These are phyloP conservation scores for Lactarius deliciosus DNA, from an alignment of 768 basidiomycete species.

Conservation along the genomic window DNA sequence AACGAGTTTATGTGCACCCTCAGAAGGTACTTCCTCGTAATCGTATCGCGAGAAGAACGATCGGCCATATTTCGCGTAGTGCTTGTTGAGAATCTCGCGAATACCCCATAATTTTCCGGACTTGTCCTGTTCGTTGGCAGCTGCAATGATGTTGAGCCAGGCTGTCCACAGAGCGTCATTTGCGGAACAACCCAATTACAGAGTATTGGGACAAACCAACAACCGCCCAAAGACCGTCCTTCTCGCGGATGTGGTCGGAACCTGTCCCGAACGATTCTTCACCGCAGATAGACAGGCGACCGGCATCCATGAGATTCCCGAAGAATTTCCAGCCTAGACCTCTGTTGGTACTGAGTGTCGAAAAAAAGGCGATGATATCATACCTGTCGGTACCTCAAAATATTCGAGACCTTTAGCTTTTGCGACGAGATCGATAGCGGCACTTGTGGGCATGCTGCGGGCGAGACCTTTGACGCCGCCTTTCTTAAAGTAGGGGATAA, in stretches of 20 bases:
- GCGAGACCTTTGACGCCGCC: conserved; percentile 94
- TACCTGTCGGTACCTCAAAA: conserved; percentile 96
- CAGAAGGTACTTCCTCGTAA: conserved; percentile 95
- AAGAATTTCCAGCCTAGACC: conserved; percentile 97
- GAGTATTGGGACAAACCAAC: conserved; percentile 58
- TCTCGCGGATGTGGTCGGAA: conserved; percentile 99
- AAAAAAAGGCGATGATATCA: conserved; percentile 29
- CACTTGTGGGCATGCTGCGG: conserved; percentile 96
- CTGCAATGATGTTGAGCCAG: conserved; percentile 96
- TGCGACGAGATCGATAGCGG: conserved; percentile 94
- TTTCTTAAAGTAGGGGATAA: conserved; percentile 89
- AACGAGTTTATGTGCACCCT: conserved; percentile 86
- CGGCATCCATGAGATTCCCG: conserved; percentile 99
- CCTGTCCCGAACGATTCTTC: conserved; percentile 99
- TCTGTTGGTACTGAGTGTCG: conserved; percentile 1
- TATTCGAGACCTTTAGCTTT: conserved; percentile 89
- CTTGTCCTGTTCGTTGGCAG: conserved; percentile 61
- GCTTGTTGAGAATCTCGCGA: conserved; percentile 83
- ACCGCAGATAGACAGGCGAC: conserved; percentile 95
- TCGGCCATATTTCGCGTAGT: conserved; percentile 92
- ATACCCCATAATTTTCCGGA: conserved; percentile 82
- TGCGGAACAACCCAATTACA: neutral
- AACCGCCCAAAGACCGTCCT: conserved; percentile 98
- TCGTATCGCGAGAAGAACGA: conserved; percentile 99
- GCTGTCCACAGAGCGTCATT: conserved; percentile 46